phyloP scores from a whole-genome alignment of 805 yeast species.

The Teunomyces barrocoloradensis region DNA sequence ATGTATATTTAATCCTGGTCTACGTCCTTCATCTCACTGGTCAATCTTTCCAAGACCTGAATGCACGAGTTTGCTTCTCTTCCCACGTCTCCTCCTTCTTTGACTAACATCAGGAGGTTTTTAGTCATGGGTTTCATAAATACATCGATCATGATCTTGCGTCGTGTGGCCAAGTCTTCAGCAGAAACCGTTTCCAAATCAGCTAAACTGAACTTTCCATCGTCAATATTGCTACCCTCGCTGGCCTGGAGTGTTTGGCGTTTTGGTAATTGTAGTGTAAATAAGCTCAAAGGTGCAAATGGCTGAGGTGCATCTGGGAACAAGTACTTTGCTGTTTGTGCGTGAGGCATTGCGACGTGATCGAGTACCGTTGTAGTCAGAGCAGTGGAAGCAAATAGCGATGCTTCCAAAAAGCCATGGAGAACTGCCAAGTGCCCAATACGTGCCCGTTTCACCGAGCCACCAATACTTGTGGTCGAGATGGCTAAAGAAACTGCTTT shows the following conservation, averaged over 20 bases:
- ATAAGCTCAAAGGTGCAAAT: constrained; percentile 60
- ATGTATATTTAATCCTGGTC: neutral
- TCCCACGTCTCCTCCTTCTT: constrained; percentile 76
- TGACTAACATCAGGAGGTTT: constrained; percentile 50
- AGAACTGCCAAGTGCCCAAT: constrained; percentile 42
- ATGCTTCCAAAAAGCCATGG: constrained; percentile 43
- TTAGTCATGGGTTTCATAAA: constrained; percentile 47
- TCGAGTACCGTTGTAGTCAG: constrained; percentile 15
- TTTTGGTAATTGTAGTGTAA: constrained; percentile 37
- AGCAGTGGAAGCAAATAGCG: constrained; percentile 31
- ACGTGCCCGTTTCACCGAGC: constrained; percentile 36
- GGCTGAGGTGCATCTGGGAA: constrained; percentile 59
- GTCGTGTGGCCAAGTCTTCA: constrained; percentile 60
- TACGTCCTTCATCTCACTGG: neutral
- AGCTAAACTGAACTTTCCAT: constrained; percentile 23
- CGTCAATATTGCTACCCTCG: constrained; percentile 12
- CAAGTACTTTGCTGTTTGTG: constrained; percentile 51
- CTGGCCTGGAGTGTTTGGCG: neutral
- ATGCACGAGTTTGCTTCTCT: constrained; percentile 40
- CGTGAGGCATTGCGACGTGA: constrained; percentile 39
- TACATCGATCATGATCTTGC: constrained; percentile 51
- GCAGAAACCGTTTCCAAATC: constrained; percentile 49
- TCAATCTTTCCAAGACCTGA: constrained; percentile 10
- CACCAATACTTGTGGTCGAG: constrained; percentile 33
- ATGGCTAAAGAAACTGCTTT: constrained; percentile 34